These are phyloP conservation scores for Phyllosticta citribraziliensis DNA, from an alignment of 2,329 filamentous ascomycete genomes.

Conservation along the genomic window DNA sequence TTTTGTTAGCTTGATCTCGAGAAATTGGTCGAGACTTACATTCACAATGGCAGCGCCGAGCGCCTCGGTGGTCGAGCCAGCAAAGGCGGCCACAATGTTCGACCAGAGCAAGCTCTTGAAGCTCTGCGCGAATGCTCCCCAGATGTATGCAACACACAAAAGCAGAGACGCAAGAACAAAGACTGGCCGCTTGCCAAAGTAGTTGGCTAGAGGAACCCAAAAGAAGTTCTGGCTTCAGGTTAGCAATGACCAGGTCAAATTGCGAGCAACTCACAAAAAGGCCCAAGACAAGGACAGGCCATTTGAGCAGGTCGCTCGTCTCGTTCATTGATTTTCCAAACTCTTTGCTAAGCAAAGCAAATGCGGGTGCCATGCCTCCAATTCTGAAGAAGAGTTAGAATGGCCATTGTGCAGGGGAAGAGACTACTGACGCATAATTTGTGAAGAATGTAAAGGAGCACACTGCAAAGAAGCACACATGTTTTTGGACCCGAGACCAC, in stretches of 20 bases:
- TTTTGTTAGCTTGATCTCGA: slow-evolving; percentile 13
- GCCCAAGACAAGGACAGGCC: slow-evolving; percentile 38
- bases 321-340: slow-evolving; percentile 38
- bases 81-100: slow-evolving; percentile 37
- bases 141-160: slow-evolving; percentile 37
- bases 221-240: slow-evolving; percentile 34
- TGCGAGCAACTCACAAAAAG: slow-evolving; percentile 23
- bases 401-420: neutral
- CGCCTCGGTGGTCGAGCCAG: slow-evolving; percentile 36
- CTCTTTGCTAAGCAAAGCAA: slow-evolving; percentile 35
- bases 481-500: slow-evolving; percentile 40
- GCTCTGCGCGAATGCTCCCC: slow-evolving; percentile 33
- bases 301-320: slow-evolving; percentile 31
- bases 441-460: slow-evolving; percentile 39
- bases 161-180: slow-evolving; percentile 37
- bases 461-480: slow-evolving; percentile 28
- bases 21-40: neutral
- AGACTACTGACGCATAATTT: slow-evolving; percentile 27
- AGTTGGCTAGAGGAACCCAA: slow-evolving; percentile 40
- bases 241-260: neutral
- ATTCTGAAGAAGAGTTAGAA: slow-evolving; percentile 15
- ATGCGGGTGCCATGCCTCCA: slow-evolving; percentile 34
- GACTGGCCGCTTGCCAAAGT: slow-evolving; percentile 39
- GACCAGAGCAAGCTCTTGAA: slow-evolving; percentile 37
- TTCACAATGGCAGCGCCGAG: slow-evolving; percentile 33